Conservation (phyloP, 257 asterid genomes). For the Ilex aquifolium region DNA sequence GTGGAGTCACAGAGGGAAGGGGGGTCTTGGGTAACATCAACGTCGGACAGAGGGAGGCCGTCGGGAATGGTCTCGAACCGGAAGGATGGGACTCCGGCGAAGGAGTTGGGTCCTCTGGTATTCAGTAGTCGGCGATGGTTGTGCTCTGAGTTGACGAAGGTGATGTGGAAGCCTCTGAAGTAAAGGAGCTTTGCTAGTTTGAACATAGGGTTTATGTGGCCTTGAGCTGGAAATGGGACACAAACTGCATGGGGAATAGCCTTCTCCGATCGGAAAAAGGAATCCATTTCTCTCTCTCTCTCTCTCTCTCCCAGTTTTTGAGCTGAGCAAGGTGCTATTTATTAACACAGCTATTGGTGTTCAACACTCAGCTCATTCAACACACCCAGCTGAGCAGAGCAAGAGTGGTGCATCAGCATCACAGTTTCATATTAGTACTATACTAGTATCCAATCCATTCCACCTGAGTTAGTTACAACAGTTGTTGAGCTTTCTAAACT, state of each 20-base stretch:
- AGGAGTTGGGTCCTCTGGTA: constrained; percentile 2
- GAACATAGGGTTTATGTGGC: constrained; percentile 34
- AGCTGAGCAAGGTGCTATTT: too few species aligned
- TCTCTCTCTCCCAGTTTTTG: too few species aligned
- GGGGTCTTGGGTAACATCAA: constrained; percentile 17
- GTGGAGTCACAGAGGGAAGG: constrained; percentile 17
- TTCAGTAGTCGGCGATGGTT: constrained; percentile 15
- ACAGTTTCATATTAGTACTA: too few species aligned
- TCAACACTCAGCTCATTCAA: too few species aligned
- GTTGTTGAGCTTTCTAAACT: too few species aligned
- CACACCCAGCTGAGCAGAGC: too few species aligned
- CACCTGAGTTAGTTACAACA: too few species aligned
- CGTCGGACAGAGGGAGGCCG: constrained; percentile 20
- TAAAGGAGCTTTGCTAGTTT: constrained; percentile 27
- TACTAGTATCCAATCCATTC: too few species aligned
- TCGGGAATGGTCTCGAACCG: constrained; percentile 23
- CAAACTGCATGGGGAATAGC: constrained; percentile 20
- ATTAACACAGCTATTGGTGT: too few species aligned
- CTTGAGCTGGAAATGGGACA: constrained; percentile 33
- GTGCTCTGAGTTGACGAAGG: constrained; percentile 28
- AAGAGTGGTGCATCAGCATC: too few species aligned
- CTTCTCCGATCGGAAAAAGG: not conserved
- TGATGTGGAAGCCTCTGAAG: constrained; percentile 26
- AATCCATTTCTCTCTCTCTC: not conserved
- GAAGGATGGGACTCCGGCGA: constrained; percentile 12